Conservation (phyloP, 768 basidiomycete species). For the Amanita jacksonii region DNA sequence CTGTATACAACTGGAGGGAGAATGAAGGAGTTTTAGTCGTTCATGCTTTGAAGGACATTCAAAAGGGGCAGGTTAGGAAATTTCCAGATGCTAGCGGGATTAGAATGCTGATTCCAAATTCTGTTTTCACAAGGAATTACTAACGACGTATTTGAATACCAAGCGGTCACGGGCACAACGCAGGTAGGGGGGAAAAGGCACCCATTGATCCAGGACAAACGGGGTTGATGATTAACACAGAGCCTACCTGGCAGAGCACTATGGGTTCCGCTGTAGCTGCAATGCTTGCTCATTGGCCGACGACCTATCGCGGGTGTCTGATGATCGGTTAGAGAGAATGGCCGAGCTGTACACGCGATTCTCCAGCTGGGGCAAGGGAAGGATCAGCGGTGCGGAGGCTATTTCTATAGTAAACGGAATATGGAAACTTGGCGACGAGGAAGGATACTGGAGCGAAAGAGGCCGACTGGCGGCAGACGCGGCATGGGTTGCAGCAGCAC, state of each 20-base stretch:
- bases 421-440: conserved; percentile 49
- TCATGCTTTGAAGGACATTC: conserved; percentile 46
- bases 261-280: conserved; percentile 53
- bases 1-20: conserved; percentile 52
- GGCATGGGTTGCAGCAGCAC: conserved; percentile 47
- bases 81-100: conserved; percentile 8
- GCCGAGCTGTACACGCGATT: conserved; percentile 34
- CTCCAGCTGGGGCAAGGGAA: conserved; percentile 35
- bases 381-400: conserved; percentile 40
- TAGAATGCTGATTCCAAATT: conserved; percentile 1
- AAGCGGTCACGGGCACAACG: conserved; percentile 43
- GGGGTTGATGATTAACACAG: conserved; percentile 20
- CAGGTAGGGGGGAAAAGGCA: conserved; percentile 24
- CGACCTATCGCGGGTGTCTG: conserved; percentile 38
- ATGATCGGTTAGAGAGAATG: conserved; percentile 38
- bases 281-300: conserved; percentile 46
- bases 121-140: conserved; percentile 37
- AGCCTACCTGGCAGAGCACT: conserved; percentile 36
- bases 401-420: conserved; percentile 37
- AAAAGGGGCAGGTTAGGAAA: conserved; percentile 37
- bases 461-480: conserved; percentile 56
- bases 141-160: conserved; percentile 54
- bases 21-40: conserved; percentile 40
- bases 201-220: not conserved
- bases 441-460: conserved; percentile 59